Evolutionary conservation across 768 basidiomycete genomes (phyloP), one percentile per base, ranked within the genome.

Genomic region (Butyriboletus loyo): DNA sequence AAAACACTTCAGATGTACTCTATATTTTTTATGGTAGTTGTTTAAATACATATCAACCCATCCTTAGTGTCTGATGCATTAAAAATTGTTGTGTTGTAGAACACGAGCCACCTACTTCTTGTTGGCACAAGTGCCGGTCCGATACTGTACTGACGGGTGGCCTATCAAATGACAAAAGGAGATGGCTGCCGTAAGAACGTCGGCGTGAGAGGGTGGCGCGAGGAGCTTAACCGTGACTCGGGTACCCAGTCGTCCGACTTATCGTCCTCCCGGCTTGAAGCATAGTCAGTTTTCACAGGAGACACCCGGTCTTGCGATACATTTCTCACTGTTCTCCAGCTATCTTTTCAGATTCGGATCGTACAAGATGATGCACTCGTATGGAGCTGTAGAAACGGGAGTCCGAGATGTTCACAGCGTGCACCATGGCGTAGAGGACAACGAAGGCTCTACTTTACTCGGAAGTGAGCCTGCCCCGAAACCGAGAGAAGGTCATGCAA

Each of bases 321-420:
- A 43, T n/a, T 35, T 19, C 25, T 25, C 36, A 27, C n/a, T 40
- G 22, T 41, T 25, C 25, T 22, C 17, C 27, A 36, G 24, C 17
- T 37, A 1, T 49, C 28, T 37, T 43, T 34, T 35, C 32, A 27
- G 52, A 57, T 39, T 40, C 30, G 62, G 64, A 36, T 60, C 58
- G 42, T 77, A 76, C 76, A 82, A 86, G 62, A 90, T 88, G 87
- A 77, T 81, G 31, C 82, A 82, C 51, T 77, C 77, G 6, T 92
- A 92, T 58, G 87, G 87, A 39, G 72, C 81, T n/a, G 76, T 76
- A 35, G 73, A 37, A 68, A 67, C 61, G 67, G 61, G 58, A 41
- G 75, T 68, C 25, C 58, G 64, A 43, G 61, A 58, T 28, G 54
- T 49, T 36, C 52, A 56, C 34, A 27, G 37, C 19, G 54, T 48